Evolutionary conservation across 306 rosid species (phyloP), one percentile per base, ranked within the genome.

Genomic region (Echinosophora koreensis): DNA sequence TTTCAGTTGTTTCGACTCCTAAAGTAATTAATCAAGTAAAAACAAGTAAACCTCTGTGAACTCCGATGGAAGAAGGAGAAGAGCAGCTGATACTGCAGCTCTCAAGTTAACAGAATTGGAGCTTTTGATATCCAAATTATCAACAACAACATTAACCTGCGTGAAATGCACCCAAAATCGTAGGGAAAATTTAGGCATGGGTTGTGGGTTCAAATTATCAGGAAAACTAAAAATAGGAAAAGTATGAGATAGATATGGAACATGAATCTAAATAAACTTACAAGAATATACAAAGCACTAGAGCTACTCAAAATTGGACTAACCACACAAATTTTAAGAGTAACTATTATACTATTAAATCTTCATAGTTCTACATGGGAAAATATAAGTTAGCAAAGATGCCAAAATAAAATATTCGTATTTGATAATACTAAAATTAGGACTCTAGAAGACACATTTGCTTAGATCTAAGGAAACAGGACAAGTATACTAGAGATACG

Each of bases 1-100:
- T 74, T 80, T 51, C 50, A 69, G 69, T 18, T 15, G 73, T 78
- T 76, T 68, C 49, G 59, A 66, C 71, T 62, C 62, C 63, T 27
- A 69, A 66, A 46, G 60, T 71, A 61, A 79, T 70, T 69, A 73
- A 71, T 58, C 60, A 60, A 78, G 41, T 55, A 88, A 74, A 64
- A 65, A 59, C 56, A 76, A 85, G 42, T 80, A 58, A 73, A 94
- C 98, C 97, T 85, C 93, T 15, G 93, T 72, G 84, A 95, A 95
- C 68, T 89, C 86, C 10, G 88, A 70, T 50, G 98, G 98, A 81
- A 95, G 90, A 78, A 92, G 87, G 64, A 95, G 97, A 60, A 95
- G 97, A 66, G 98, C 92, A 71, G 93, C 91, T 77, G 97, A 86
- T 37, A 92, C 34, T 58, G 96, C 97, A 73, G 96, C 91, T 89